phyloP scores from a whole-genome alignment of 176 grass and related monocot species.

The Oryza coarctata region DNA sequence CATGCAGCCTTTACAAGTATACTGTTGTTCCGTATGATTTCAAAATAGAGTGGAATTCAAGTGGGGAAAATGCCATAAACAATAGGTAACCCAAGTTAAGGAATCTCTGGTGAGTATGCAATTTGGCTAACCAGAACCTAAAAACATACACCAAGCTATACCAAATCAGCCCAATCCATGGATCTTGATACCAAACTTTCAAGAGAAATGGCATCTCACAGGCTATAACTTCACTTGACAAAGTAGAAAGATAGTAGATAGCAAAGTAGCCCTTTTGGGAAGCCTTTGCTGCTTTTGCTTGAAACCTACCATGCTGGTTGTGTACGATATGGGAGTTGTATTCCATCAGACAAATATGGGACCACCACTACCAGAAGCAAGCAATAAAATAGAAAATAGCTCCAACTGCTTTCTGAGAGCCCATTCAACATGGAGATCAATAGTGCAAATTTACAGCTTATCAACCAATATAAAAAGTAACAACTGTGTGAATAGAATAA shows the following conservation, averaged over 20 bases:
- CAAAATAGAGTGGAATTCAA: neutral
- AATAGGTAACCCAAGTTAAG: neutral
- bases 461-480: neutral
- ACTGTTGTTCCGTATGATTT: neutral
- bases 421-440: neutral
- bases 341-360: neutral
- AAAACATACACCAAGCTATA: neutral
- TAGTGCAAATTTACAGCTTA: neutral
- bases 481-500: neutral
- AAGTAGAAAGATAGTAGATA: neutral
- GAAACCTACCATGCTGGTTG: neutral
- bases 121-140: neutral
- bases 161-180: neutral
- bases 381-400: neutral
- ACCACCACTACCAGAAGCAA: neutral
- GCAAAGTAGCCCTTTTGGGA: neutral
- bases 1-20: neutral
- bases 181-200: neutral
- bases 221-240: neutral
- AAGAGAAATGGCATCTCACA: neutral
- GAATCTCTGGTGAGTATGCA: neutral
- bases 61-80: neutral
- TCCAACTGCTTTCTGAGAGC: neutral
- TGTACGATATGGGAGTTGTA: neutral
- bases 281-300: neutral